These are phyloP conservation scores for Syncephalis plumigaleata DNA, from an alignment of 371 early-diverging fungal genomes.

Conservation along the genomic window DNA sequence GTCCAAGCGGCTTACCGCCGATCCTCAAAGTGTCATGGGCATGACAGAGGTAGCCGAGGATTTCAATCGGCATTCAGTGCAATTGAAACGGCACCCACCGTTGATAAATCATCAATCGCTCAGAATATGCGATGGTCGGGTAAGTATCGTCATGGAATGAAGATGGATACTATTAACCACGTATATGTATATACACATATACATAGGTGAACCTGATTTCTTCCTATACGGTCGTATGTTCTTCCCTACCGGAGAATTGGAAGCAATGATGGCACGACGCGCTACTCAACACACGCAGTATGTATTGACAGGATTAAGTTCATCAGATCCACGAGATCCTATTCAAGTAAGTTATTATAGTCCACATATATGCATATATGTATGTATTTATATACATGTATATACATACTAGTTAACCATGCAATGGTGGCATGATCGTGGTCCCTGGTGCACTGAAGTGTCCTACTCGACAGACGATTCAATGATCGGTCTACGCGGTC, in stretches of 20 bases:
- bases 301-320: constrained; percentile 51
- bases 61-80: no score
- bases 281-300: constrained; percentile 38
- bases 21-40: constrained; percentile 8
- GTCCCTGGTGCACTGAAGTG: constrained; percentile 58
- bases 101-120: no score
- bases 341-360: constrained; percentile 37
- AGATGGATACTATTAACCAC: no score
- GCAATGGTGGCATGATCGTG: constrained; percentile 51
- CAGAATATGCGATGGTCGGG: no score
- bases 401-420: constrained; percentile 34
- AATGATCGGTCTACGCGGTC: constrained; percentile 53
- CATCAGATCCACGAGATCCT: constrained; percentile 19
- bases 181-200: no score
- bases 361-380: background rate
- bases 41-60: no score
- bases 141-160: no score
- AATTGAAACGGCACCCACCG: no score
- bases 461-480: constrained; percentile 59
- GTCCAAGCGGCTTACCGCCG: constrained; percentile 40
- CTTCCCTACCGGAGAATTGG: constrained; percentile 57
- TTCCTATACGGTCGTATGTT: constrained; percentile 54
- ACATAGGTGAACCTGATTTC: constrained; percentile 21
- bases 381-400: background rate
- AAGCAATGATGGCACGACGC: constrained; percentile 48